Base-by-base conservation (phyloP, 2,329 filamentous ascomycete genomes). In the Fusarium mexicanum region DNA sequence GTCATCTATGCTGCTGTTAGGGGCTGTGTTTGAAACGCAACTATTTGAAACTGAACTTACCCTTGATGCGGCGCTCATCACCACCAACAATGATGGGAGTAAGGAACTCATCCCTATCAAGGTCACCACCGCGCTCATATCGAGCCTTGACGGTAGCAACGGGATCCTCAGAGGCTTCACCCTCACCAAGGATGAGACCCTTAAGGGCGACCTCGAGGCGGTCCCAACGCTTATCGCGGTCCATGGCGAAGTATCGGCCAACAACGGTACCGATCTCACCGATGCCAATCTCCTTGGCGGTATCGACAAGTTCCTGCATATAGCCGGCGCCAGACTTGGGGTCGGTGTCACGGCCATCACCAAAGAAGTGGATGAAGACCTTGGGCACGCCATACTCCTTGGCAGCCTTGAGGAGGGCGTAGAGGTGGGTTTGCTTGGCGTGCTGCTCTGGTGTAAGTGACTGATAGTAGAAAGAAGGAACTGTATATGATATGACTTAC, bases 221-320 rank as follows among this genome's bases (percentile, higher is more conserved):
- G 81, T 99, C 96, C 96, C 96, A 99, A 83, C 96, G 91, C 94
- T 98, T 98, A 84, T 99, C 96, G 78, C 96, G 95, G 87, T 99
- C 96, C 96, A 99, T 99, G 85, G 95, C 94, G 84, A 94, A 99
- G 91, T 98, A 99, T 78, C 96, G 92, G 69, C 96, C 96, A 69
- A 98, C 96, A 54, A 98, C 90, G 43, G 96, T 98, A 38, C 94
- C 96, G 75, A 99, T 90, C 84, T 98, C 89, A 76, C 96, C 96
- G 73, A 92, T 85, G 50, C 94, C 95, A 76, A 97, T 89, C 83
- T 98, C 94, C 85, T 96, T 91, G 75, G 90, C 90, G 78, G 91
- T 93, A 67, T 93, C 91, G 69, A 98, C 84, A 41, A 99, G 89
- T 82, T 95, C 90, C 85, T 98, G 87, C 91, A 99, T 91, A 85